A percentile compares a stretch with the other conserved stretches of the same genome.
Conservation (phyloP, 2,329 filamentous ascomycete species). For the Zelopaecilomyces penicillatus region DNA sequence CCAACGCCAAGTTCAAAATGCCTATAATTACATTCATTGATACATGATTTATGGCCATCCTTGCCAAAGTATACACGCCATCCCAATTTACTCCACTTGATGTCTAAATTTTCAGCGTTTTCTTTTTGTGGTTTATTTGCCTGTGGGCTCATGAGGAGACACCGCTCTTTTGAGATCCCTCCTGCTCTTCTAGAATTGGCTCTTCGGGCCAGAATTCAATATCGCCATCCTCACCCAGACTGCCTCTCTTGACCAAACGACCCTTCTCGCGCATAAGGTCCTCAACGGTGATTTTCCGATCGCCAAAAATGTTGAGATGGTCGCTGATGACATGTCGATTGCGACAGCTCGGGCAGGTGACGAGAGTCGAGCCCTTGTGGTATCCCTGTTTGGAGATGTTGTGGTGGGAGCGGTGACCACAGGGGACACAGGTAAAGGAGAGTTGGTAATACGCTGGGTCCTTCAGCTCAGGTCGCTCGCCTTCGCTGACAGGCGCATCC, state of each 20-base stretch:
- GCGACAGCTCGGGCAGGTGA: conserved; percentile 78
- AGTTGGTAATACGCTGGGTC: conserved; percentile 69
- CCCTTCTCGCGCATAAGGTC: conserved; percentile 72
- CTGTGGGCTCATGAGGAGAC: too few species aligned
- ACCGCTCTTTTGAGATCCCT: conserved; percentile 9
- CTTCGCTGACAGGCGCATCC: conserved; percentile 19
- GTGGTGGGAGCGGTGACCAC: conserved; percentile 71
- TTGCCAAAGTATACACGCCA: too few species aligned
- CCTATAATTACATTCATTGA: too few species aligned
- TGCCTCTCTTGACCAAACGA: conserved; percentile 62
- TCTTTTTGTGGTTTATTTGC: too few species aligned
- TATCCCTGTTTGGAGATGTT: conserved; percentile 90
- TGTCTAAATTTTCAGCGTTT: too few species aligned
- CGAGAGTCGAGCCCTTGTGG: conserved; percentile 79
- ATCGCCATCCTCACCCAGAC: conserved; percentile 68
- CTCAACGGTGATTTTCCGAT: conserved; percentile 62
- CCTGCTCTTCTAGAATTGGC: conserved; percentile 13
- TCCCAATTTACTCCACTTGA: too few species aligned
- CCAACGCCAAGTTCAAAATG: too few species aligned
- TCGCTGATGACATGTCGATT: conserved; percentile 89
- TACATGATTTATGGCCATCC: too few species aligned
- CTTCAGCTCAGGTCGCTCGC: conserved; percentile 21
- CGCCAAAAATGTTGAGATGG: conserved; percentile 71
- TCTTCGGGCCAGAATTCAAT: conserved; percentile 87
- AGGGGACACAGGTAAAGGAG: conserved; percentile 88